Percentiles rank a stretch among this genome's conserved stretches.
phyloP scores from a whole-genome alignment of 345 rosid species.

The Limnanthes douglasii region DNA sequence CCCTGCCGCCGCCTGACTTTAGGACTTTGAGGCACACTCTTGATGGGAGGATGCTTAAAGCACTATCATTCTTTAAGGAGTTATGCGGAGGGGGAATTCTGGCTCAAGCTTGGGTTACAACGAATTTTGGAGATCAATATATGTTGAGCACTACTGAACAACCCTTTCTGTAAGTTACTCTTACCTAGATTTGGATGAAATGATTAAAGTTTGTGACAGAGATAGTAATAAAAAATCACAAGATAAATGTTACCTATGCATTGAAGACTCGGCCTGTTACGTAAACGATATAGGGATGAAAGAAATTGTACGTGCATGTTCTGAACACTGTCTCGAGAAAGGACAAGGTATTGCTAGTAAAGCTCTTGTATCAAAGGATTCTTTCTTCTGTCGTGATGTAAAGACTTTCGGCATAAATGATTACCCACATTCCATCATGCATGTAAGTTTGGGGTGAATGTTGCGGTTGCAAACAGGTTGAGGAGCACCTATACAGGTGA shows the following conservation, averaged over 20 bases:
- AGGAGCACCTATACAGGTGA: constrained; percentile 71
- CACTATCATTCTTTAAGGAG: no score
- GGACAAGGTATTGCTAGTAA: constrained; percentile 82
- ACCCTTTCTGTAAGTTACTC: no score
- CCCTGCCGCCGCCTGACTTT: no score
- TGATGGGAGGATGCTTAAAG: no score
- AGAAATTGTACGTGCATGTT: constrained; percentile 74
- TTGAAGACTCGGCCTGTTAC: constrained; percentile 63
- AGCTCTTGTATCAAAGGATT: constrained; percentile 67
- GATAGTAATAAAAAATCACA: constrained; percentile 8
- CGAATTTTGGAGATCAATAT: no score
- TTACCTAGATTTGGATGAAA: constrained; percentile 94
- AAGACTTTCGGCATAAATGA: constrained; percentile 55
- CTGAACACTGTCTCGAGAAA: constrained; percentile 56
- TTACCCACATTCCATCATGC: constrained; percentile 83
- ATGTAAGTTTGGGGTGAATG: constrained; percentile 65
- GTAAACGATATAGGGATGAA: constrained; percentile 51
- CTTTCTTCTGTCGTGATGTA: constrained; percentile 60
- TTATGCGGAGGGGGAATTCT: no score
- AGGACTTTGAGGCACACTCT: no score
- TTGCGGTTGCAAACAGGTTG: constrained; percentile 85
- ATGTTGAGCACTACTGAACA: no score
- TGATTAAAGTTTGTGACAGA: no score
- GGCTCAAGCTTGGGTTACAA: no score
- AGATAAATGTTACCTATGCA: constrained; percentile 37